Evolutionary conservation across 2,329 filamentous ascomycete species (phyloP), one percentile per base, ranked within the genome.

Genomic region (Cladosporium sp.): DNA sequence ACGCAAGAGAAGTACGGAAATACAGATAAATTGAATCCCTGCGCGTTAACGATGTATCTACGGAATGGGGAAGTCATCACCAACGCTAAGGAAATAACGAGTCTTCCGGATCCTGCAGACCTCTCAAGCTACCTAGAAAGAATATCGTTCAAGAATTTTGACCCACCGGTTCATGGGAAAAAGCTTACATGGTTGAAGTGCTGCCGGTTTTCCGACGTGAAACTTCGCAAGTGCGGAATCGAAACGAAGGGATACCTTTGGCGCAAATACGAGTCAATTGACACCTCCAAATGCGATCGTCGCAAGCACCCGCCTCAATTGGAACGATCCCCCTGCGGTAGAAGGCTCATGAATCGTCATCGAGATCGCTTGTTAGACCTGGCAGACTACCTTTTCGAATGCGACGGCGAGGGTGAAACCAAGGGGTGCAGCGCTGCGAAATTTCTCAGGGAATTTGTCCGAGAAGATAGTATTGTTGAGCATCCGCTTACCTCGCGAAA

Each of bases 71-170:
- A 46, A 9, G 31, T 52, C 13, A 33, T 52, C 9, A 1, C 9
- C 9, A 16, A 44, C 13, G 5, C 6, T 10, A 10, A 32, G 6
- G 9, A 38, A 2, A 11, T 37, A 10, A 4, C 3, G 19, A 18
- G 1, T 2, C 19, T 7, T 3, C 18, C 49, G 10, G 28, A 31
- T 3, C 6, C 11, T 3, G 38, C n/a, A 32, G 18, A 28, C 10
- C 1, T 43, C 32, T 14, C 19, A 9, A 35, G 38, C 1, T 55
- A 49, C 22, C 37, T 55, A 14, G 18, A 55, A 5, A 7, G 38
- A 4, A 52, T 52, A 8, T 43, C 53, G 2, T 48, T 52, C 32
- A 22, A 43, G 31, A 43, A 42, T 9, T 48, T 52, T 16, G 31
- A 49, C 28, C 53, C 53, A 3, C 53, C 53, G 8, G 43, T 48